Base-by-base conservation (phyloP, 2,329 filamentous ascomycete genomes). In the Apiospora phragmitis region DNA sequence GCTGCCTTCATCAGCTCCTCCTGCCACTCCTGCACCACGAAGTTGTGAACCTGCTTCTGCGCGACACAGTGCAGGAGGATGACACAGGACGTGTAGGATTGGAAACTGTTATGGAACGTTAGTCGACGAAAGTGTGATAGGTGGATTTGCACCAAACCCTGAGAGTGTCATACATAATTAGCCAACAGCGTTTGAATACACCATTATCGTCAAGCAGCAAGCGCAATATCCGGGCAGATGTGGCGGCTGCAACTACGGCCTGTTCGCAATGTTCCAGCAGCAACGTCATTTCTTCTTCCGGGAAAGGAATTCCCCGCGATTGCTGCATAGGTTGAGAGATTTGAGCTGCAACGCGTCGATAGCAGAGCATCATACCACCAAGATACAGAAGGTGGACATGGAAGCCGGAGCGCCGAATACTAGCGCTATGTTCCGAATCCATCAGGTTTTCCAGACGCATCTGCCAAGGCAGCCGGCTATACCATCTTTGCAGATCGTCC, bases 341-440 rank as follows among this genome's bases (percentile, higher is more conserved):
- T 55, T 80, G 77, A 5, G 76, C 75, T 0, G 73, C 75, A 43
- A 80, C 75, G 21, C 79, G 74, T 4, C 79, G 77, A 66, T 81
- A 80, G 1, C 80, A 71, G 0, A 81, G 75, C 42, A 81, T 76
- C 69, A 75, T 73, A 12, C 78, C 77, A 3, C 78, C 79, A 4
- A 79, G 72, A 49, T 81, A 78, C 1, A 81, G 74, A 0, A 81
- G 74, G 49, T 81, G 79, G 1, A 80, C 72, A 67, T 80, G 75
- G 67, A 74, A 78, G 12, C 78, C 73, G 3, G 78, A 75, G 12
- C 75, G 73, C 1, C 74, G 71, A 1, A 75, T 73, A 16, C 70
- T 65, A 1, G 68, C 67, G 3, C 71, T 67, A 18, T 74, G 66
- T 45, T 73, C 69, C 8, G 70, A 55, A 0, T 75, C 65, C 4